Percentiles rank a stretch among this genome's conserved stretches.
These are phyloP conservation scores for Tulasnella sp. DNA, from an alignment of 768 basidiomycete genomes.

Conservation along the genomic window DNA sequence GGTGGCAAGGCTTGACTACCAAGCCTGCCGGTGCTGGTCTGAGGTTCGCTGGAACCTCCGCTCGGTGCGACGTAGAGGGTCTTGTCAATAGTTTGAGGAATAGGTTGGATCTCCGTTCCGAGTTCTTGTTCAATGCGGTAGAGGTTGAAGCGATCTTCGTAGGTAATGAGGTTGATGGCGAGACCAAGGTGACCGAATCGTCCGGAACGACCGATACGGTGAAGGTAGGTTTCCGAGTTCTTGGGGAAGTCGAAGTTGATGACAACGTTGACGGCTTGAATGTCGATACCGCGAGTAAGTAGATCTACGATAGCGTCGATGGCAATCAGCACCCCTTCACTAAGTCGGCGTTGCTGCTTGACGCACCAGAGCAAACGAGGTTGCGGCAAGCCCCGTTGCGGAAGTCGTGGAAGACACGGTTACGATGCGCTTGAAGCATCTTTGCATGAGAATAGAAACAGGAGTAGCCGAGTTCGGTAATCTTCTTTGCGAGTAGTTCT, in stretches of 20 bases:
- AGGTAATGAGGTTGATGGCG: constrained; percentile 96
- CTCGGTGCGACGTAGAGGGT: constrained; percentile 86
- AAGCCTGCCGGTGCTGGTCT: constrained; percentile 22
- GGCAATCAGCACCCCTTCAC: neutral
- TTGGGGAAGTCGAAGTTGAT: constrained; percentile 99
- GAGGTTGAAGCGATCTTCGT: constrained; percentile 95
- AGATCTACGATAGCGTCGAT: constrained; percentile 53
- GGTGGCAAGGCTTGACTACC: constrained; percentile 32
- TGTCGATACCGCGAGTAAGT: constrained; percentile 97
- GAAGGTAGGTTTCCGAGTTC: constrained; percentile 97
- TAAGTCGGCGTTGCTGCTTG: too few species aligned
- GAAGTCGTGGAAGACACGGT: constrained; percentile 99
- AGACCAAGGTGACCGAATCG: constrained; percentile 95
- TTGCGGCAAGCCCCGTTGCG: constrained; percentile 97
- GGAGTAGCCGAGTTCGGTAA: constrained; percentile 97
- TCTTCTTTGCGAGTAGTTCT: constrained; percentile 98
- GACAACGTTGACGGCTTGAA: constrained; percentile 99
- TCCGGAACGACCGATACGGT: constrained; percentile 95
- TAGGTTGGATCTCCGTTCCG: constrained; percentile 95
- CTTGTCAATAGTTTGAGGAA: constrained; percentile 85
- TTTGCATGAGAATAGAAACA: constrained; percentile 99
- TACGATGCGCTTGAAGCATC: constrained; percentile 98
- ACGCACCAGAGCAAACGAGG: constrained; percentile 70
- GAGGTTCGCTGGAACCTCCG: constrained; percentile 17
- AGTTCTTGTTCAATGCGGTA: constrained; percentile 98